Conservation (phyloP, 108 stramenopile genomes). For the Skeletonema costatum region DNA sequence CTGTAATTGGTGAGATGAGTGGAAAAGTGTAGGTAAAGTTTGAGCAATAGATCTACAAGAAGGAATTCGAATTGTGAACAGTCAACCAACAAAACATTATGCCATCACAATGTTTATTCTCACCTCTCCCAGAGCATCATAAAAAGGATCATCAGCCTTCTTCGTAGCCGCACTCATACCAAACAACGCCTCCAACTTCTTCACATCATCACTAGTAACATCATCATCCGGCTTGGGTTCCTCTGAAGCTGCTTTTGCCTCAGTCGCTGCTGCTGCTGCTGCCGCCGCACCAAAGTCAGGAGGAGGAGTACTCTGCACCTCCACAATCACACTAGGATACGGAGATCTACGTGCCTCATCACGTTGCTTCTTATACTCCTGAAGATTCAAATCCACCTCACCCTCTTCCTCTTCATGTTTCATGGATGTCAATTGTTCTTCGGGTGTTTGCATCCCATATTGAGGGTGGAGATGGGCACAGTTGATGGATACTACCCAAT, state of each 20-base stretch:
- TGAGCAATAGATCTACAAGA: background rate
- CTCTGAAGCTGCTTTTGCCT: background rate
- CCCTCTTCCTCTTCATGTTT: conserved; percentile 65
- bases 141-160: conserved; percentile 68
- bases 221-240: conserved; percentile 8
- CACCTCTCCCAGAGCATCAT: conserved; percentile 68
- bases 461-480: conserved; percentile 86
- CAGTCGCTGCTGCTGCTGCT: conserved; percentile 27
- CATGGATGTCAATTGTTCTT: conserved; percentile 62
- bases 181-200: conserved; percentile 70
- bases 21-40: background rate
- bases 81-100: background rate
- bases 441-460: conserved; percentile 66
- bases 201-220: conserved; percentile 65
- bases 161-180: conserved; percentile 44
- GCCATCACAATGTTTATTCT: background rate
- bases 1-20: background rate
- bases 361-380: conserved; percentile 69
- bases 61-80: background rate
- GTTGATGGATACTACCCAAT: conserved; percentile 82
- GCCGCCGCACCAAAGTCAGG: conserved; percentile 53
- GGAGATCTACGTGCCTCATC: conserved; percentile 71
- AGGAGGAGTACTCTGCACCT: conserved; percentile 74
- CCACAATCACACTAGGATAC: conserved; percentile 82
- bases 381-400: conserved; percentile 69